Base-by-base conservation (phyloP, 805 yeast genomes). In the Candida sakaeoensis region DNA sequence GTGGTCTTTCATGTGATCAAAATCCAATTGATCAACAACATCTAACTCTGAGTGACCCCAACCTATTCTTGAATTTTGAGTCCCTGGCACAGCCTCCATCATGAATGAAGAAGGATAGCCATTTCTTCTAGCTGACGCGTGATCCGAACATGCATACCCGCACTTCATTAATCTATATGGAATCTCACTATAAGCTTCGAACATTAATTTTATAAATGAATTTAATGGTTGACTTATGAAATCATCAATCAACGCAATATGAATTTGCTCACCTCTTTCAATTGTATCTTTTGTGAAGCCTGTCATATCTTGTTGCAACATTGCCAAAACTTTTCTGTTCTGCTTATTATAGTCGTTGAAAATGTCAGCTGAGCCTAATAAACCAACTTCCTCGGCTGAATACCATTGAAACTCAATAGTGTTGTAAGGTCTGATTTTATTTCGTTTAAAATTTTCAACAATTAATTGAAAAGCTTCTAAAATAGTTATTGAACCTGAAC, bases 91-190 rank as follows among this genome's bases (percentile, higher is more conserved):
- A 29, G 86, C 73, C 60, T 91, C 98, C 46, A 84, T 77, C 34
- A 86, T 83, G 60, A 87, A 85, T 25, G 87, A 77, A 9, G 87
- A 74, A 5, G 96, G 97, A 60, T 70, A 87, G 1, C 96, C 96
- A 51, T 75, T 77, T 55, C 82, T 79, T 37, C 79, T 60, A 0
- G 95, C 95, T 33, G 95, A 80, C 5, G 91, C 82, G 59, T 89
- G 96, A 63, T 90, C 98, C n/a, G 95, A 83, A 60, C 97, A 89
- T 0, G 95, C 91, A 53, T 89, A 88, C 1, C 95, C 95, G 64
- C 97, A 90, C 41, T 66, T 50, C n/a, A 95, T 83, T 50, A 82
- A 90, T 22, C 70, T 76, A 53, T 76, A 82, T 3, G 85, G 81
- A 41, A 89, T 85, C 17, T 61, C 53, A 50, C 87, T 73, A 62